Base-by-base conservation (phyloP, 306 rosid species). In the Abrus pulchellus region DNA sequence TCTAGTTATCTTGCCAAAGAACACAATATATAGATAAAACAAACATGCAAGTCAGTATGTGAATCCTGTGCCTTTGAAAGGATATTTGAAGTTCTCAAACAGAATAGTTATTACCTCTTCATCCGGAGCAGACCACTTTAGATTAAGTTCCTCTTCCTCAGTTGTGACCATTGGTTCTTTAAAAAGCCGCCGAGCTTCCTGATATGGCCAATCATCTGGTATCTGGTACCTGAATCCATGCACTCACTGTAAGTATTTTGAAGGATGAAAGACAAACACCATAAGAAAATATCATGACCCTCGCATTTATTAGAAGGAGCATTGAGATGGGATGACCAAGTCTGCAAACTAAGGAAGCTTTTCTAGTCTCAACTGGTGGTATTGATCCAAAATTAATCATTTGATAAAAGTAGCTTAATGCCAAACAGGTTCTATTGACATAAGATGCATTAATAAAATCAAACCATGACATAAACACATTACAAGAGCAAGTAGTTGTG, bases 61-160 rank as follows among this genome's bases (percentile, higher is more conserved):
- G 62, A 36, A 72, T 53, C 33, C 66, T 45, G 49, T 45, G 68
- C 64, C 30, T 68, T 83, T 9, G 59, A 61, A 77, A 77, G 32
- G 32, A 80, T 73, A 83, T 68, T 71, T 56, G 29, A 74, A 87
- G 64, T 40, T 80, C 30, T 72, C 49, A 81, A 90, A 41, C 9
- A 73, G 53, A 30, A 73, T 12, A 32, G 71, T 28, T 76, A 47
- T 80, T 90, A 95, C 99, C 74, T 93, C 97, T 87, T 91, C 98
- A 87, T 95, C 97, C 56, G 99, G 99, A 68, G 94, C 83, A 84
- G 90, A 83, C 98, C 99, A 95, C 88, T 93, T 95, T 68, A 93
- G 80, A 74, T 95, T 94, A 71, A 85, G 89, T 80, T 90, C 90
- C 57, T 90, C 91, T 33, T 88, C 97, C 50, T 86, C 92, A 74